Base-by-base conservation (phyloP, 2,329 filamentous ascomycete genomes). In the Pyricularia pennisetigena region DNA sequence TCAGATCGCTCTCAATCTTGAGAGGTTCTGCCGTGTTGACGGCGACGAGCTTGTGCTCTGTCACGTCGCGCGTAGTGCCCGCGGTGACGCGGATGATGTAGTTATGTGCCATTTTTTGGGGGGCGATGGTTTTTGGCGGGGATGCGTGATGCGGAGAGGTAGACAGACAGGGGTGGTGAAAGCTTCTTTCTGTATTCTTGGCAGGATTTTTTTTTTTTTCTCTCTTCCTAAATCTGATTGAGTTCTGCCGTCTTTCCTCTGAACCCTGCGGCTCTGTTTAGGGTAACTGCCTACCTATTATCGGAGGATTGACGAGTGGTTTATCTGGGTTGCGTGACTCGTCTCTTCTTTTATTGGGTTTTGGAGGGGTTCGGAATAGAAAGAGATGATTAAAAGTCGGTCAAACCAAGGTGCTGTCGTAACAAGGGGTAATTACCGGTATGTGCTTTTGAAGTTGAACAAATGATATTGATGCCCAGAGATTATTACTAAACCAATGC, bases 31-130 rank as follows among this genome's bases (percentile, higher is more conserved):
- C 77, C 12, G 82, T 83, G 79, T 97, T 98, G 76, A 97, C 90
- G 3, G 86, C 85, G 10, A 97, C 88, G 30, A 87, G 81, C 70
- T 88, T 79, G 74, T 97, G 93, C n/a, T 85, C 85, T n/a, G 82
- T 78, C 41, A 83, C 78, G 75, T 95, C 87, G 79, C 97, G 97
- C 71, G 82, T 82, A 1, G 91, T 83, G 2, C 94, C 94, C 0
- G 92, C 92, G 0, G 93, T 96, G 68, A 97, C 89, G 72, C 86
- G 87, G 70, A 98, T 84, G 66, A 92, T 85, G 78, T 95, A 97
- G 72, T 91, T 89, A 69, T 90, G 85, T 23, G 88, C 82, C 88
- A 87, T 88, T 12, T 29, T 30, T 5, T 26, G 3, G 29, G 54
- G 32, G n/a, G n/a, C n/a, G n/a, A n/a, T 35, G 32, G 10, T 29